Base-by-base conservation (phyloP, 345 rosid genomes). In the Turnera subulata region DNA sequence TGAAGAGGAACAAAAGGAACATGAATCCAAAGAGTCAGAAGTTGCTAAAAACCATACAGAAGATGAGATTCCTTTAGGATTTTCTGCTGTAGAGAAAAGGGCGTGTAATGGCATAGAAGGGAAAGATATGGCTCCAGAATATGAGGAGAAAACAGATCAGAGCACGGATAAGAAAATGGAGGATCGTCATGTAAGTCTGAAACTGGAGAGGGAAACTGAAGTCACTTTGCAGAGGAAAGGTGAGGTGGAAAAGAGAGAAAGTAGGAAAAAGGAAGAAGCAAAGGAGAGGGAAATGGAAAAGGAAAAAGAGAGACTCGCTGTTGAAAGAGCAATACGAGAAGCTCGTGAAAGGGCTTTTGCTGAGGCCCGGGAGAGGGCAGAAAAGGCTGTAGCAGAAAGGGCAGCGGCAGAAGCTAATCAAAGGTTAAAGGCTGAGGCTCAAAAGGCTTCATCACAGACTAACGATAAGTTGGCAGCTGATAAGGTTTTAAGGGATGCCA, bases 301-400 rank as follows among this genome's bases (percentile, higher is more conserved):
- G 22, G 90, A 81, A 60, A 86, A 73, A 56, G 94, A 85, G 71
- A 80, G 96, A 71, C 42, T 72, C 58, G 93, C 80, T 74, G 98
- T 89, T 47, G 95, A 86, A 70, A 85, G 96, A 76, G 98, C 91
- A 53, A 85, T 92, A 22, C 78, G 89, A 53, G 98, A 92, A 77
- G 98, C 93, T 50, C 89, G 96, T 29, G 94, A 80, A 81, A 82
- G 98, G 62, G 97, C 97, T 33, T 93, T 84, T 69, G 84, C 84
- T 68, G 99, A 85, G 63, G 99, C 90, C 61, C 82, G 69, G 50
- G 93, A 83, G 71, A 78, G 80, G 46, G 80, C 76, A 33, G 79
- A 71, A 67, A 66, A 72, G 76, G 91, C 87, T 57, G 87, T 88
- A 38, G 76, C 75, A 38, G 87, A 85, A 76, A 91, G 71, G 78